Evolutionary conservation across 768 basidiomycete species (phyloP).

Genomic region (Crepidotus variabilis): DNA sequence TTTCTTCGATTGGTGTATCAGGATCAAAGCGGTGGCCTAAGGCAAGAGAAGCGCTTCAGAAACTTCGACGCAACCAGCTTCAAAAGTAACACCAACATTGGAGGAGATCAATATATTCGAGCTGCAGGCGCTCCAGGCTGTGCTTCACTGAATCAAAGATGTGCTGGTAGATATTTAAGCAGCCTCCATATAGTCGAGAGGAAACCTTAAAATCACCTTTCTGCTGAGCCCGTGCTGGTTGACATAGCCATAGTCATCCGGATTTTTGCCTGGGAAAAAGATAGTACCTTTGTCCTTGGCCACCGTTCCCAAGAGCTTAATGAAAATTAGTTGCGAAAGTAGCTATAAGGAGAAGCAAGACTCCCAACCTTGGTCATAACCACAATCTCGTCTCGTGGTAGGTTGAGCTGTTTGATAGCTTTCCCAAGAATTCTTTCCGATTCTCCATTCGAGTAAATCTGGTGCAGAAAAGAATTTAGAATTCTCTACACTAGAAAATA

Average conservation of each 20-base stretch:
- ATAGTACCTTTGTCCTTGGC: slow-evolving; percentile 13
- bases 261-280: slow-evolving; percentile 12
- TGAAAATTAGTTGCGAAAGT: slow-evolving; percentile 9
- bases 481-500: background rate
- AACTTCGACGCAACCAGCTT: background rate
- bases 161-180: slow-evolving; percentile 40
- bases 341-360: background rate
- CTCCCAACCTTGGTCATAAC: slow-evolving; percentile 66
- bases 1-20: slow-evolving; percentile 57
- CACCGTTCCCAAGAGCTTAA: slow-evolving; percentile 37
- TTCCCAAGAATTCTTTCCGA: slow-evolving; percentile 70
- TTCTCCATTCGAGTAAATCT: slow-evolving; percentile 64
- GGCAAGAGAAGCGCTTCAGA: slow-evolving; percentile 14
- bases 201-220: slow-evolving; percentile 18
- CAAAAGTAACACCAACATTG: slow-evolving; percentile 43
- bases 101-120: slow-evolving; percentile 75
- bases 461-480: background rate
- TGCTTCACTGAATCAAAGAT: slow-evolving; percentile 69
- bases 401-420: slow-evolving; percentile 59
- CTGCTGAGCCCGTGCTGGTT: slow-evolving; percentile 47
- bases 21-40: slow-evolving; percentile 53
- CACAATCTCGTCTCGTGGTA: slow-evolving; percentile 75
- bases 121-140: slow-evolving; percentile 61
- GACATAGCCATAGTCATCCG: slow-evolving; percentile 45
- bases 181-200: background rate